phyloP scores from a whole-genome alignment of 2,329 filamentous ascomycete species.

The Pseudogymnoascus destructans region DNA sequence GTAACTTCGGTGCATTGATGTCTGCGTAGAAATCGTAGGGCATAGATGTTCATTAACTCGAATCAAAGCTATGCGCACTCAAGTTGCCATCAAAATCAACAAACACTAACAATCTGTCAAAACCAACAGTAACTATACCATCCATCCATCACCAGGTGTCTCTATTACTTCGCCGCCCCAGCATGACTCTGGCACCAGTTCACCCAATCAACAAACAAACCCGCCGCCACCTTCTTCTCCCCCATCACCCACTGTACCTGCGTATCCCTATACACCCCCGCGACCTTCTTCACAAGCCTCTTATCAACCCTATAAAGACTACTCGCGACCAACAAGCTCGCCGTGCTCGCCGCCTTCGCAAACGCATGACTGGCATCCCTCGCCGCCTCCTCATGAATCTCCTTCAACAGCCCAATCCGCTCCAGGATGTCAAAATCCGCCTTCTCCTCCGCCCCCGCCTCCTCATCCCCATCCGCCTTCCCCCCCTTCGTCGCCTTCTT shows the following conservation, averaged over 20 bases:
- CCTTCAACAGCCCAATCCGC: conserved; percentile 39
- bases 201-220: conserved; percentile 59
- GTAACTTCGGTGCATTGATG: background rate
- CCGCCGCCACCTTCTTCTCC: conserved; percentile 46
- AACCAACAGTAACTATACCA: background rate
- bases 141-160: background rate
- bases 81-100: background rate
- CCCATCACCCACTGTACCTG: conserved; percentile 45
- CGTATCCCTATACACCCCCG: conserved; percentile 50
- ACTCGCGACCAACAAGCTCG: conserved; percentile 54
- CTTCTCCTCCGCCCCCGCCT: conserved; percentile 21
- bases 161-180: background rate
- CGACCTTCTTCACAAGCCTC: conserved; percentile 39
- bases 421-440: conserved; percentile 22
- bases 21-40: background rate
- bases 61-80: background rate
- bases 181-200: conserved; percentile 53
- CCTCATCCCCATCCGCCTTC: conserved; percentile 32
- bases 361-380: conserved; percentile 55
- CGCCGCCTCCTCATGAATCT: conserved; percentile 55
- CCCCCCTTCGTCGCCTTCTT: conserved; percentile 50
- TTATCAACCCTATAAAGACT: conserved; percentile 44
- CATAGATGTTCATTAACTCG: conserved; percentile 3
- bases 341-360: conserved; percentile 59
- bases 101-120: background rate